Evolutionary conservation across 352 stramenopile species (phyloP), one percentile per base, ranked within the genome.

Genomic region (Pseudoperonospora humuli): DNA sequence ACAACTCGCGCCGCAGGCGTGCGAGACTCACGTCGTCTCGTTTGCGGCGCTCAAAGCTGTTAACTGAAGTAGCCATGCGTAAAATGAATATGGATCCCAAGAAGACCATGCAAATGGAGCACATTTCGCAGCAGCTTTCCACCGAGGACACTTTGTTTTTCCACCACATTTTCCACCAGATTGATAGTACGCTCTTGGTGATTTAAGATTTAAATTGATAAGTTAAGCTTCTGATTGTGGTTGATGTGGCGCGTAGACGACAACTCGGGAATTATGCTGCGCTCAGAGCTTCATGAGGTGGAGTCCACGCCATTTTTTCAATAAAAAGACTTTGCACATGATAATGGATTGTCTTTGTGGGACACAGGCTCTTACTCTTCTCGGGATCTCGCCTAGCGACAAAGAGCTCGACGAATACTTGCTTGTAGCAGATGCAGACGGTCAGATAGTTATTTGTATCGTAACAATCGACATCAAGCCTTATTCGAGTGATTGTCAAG

Each of bases 81-180:
- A 81, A 80, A 39, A 70, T 76, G 25, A 80, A 84, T 26, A 21
- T 84, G 33, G 68, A 81, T 23, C 71, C 68, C 7, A 64, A 67
- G 35, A 84, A 84, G 44, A 79, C 68, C 11, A 58, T 75, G 44
- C 64, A 69, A 46, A 79, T 82, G 53, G 59, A 73, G 42, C 45
- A 64, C 31, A 82, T 84, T 55, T 72, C 69, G 7, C 54, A 71
- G 27, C 64, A 78, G 45, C 61, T 84, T 15, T 74, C 69, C 13
- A 41, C 59, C 2, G 64, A 80, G 6, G 72, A 84, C 36, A 64
- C 75, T 40, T 65, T 53, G 27, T 84, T 84, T 48, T 82, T 84
- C 63, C 61, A 58, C 7, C 67, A 84, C 59, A 82, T 84, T 35
- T 84, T 84, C 54, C 62, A 55, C 23, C 69, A 84, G 45, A 84